Percentiles rank a stretch among this genome's conserved stretches.
Conservation (phyloP, 2,329 filamentous ascomycete species). For the Exophiala sp. region DNA sequence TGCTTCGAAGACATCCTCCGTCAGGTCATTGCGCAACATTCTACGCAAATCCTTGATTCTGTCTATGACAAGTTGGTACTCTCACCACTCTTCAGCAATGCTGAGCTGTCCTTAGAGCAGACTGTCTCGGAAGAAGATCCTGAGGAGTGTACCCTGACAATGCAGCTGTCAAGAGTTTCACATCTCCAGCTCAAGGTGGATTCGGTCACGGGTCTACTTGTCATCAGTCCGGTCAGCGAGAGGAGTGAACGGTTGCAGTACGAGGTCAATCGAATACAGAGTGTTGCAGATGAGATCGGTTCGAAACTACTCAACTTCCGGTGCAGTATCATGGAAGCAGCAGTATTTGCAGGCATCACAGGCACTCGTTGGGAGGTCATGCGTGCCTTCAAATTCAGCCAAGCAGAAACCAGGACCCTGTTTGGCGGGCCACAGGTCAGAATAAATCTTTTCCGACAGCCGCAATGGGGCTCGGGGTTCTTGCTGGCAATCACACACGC, state of each 20-base stretch:
- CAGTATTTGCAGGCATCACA: constrained; percentile 11
- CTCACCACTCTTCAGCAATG: constrained; percentile 59
- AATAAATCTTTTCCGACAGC: constrained; percentile 65
- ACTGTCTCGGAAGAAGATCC: constrained; percentile 60
- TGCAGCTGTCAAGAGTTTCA: constrained; percentile 66
- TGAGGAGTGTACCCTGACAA: constrained; percentile 62
- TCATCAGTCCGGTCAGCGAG: constrained; percentile 63
- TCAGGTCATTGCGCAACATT: constrained; percentile 70
- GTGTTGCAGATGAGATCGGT: constrained; percentile 38
- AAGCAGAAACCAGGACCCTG: constrained; percentile 52
- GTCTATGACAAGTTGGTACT: constrained; percentile 60
- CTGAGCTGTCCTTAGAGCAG: constrained; percentile 58
- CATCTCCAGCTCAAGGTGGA: constrained; percentile 66
- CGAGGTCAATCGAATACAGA: constrained; percentile 59
- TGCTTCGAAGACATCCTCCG: constrained; percentile 73
- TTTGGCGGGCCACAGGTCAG: constrained; percentile 63
- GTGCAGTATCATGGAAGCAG: constrained; percentile 23
- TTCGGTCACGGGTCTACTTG: constrained; percentile 71
- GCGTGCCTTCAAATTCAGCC: constrained; percentile 39
- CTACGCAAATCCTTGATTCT: constrained; percentile 65
- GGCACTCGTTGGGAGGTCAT: constrained; percentile 35
- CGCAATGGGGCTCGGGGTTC: constrained; percentile 71
- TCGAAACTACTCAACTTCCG: constrained; percentile 29
- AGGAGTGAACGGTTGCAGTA: constrained; percentile 58
- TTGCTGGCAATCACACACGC: constrained; percentile 68